A percentile compares a stretch with the other conserved stretches of the same genome.
Conservation (phyloP, 768 basidiomycete species). For the Serendipita sp. region DNA sequence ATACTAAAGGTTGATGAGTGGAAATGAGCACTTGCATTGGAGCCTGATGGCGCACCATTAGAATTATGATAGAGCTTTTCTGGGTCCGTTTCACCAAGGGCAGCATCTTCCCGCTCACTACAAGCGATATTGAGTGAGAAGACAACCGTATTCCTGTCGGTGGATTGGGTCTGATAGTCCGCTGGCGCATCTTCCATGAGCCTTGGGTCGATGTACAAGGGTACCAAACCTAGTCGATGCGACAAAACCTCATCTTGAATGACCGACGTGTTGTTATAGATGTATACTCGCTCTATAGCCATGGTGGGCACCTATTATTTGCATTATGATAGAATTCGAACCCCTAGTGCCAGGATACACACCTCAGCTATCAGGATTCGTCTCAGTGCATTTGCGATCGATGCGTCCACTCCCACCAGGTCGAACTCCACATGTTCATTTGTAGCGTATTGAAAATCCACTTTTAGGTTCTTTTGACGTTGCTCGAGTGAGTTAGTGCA, state of each 20-base stretch:
- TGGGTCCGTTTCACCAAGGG: conserved; percentile 39
- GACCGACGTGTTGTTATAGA: conserved; percentile 90
- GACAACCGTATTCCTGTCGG: conserved; percentile 82
- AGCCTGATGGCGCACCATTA: conserved; percentile 24
- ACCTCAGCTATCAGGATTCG: conserved; percentile 92
- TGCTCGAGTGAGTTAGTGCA: conserved; percentile 20
- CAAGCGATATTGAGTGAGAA: conserved; percentile 61
- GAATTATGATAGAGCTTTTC: conserved; percentile 55
- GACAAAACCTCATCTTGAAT: conserved; percentile 88
- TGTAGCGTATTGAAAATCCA: conserved; percentile 65
- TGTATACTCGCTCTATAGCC: conserved; percentile 77
- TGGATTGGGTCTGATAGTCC: conserved; percentile 31
- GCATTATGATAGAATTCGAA: not conserved
- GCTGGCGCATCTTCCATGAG: conserved; percentile 30
- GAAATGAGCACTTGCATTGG: conserved; percentile 1
- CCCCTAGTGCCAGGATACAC: conserved; percentile 13
- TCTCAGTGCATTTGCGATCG: conserved; percentile 87
- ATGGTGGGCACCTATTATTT: conserved; percentile 65
- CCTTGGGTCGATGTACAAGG: conserved; percentile 71
- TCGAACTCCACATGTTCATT: conserved; percentile 84
- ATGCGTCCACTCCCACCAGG: conserved; percentile 85
- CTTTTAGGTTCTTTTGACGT: conserved; percentile 40
- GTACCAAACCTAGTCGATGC: conserved; percentile 82
- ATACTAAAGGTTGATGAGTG: conserved; percentile 19
- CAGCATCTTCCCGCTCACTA: conserved; percentile 39